A percentile compares a stretch with the other conserved stretches of the same genome.
Evolutionary conservation across 2,329 filamentous ascomycete genomes (phyloP).

Genomic region (Cadophora luteo-olivacea): DNA sequence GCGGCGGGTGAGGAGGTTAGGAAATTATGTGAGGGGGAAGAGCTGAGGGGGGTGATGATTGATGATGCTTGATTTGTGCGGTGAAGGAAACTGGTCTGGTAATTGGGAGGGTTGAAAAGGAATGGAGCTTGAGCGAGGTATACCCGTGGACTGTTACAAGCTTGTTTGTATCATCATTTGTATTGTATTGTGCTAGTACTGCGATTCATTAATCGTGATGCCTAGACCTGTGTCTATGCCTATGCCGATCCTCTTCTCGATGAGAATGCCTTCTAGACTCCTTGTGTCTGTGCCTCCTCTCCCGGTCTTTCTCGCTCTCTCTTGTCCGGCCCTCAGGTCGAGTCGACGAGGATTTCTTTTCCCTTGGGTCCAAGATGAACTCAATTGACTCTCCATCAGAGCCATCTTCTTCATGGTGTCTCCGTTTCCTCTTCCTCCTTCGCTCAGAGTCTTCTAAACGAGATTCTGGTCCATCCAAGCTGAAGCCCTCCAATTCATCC

Average conservation of each 20-base stretch:
- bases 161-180: background rate
- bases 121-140: background rate
- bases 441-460: conserved; percentile 5
- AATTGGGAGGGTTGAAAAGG: background rate
- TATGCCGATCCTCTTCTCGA: conserved; percentile 28
- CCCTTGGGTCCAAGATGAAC: conserved; percentile 31
- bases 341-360: conserved; percentile 1
- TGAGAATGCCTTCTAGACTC: conserved; percentile 32
- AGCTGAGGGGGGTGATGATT: conserved; percentile 53
- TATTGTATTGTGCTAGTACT: conserved; percentile 9
- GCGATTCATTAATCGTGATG: conserved; percentile 32
- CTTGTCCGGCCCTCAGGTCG: background rate
- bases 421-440: conserved; percentile 16
- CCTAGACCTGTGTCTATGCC: conserved; percentile 37
- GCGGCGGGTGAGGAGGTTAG: conserved; percentile 58
- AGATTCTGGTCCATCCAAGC: conserved; percentile 45
- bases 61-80: background rate
- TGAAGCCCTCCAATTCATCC: conserved; percentile 51
- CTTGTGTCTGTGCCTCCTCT: conserved; percentile 36
- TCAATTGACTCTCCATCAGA: conserved; percentile 47
- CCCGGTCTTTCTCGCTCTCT: conserved; percentile 28
- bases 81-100: background rate
- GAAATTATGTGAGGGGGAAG: conserved; percentile 53
- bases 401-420: conserved; percentile 7
- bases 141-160: conserved; percentile 3